Evolutionary conservation across 2,329 filamentous ascomycete species (phyloP).

Genomic region (Fusarium nanum): DNA sequence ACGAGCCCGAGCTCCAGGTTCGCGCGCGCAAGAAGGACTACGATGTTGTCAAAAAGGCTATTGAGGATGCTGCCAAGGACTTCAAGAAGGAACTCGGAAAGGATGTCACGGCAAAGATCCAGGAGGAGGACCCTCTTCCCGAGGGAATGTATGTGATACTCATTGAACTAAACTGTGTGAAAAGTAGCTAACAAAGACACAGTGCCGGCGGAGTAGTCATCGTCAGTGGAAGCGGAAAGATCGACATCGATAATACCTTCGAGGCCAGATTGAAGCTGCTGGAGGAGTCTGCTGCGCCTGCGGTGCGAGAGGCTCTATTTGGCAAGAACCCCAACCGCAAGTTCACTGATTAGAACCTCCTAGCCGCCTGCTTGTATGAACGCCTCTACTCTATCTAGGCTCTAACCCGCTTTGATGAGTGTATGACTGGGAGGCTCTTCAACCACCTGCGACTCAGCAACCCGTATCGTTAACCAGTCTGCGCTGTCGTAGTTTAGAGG

Average conservation of each 20-base stretch:
- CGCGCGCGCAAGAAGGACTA: slow-evolving; percentile 84
- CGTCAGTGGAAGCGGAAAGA: slow-evolving; percentile 87
- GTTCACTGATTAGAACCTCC: slow-evolving; percentile 81
- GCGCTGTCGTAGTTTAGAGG: slow-evolving; percentile 51
- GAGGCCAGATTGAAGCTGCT: slow-evolving; percentile 89
- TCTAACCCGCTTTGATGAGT: slow-evolving; percentile 29
- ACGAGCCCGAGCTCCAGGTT: slow-evolving; percentile 80
- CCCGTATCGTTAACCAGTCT: slow-evolving; percentile 45
- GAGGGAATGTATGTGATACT: slow-evolving; percentile 79
- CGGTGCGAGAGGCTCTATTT: slow-evolving; percentile 87
- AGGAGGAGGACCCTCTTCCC: slow-evolving; percentile 82
- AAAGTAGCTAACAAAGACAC: slow-evolving; percentile 41
- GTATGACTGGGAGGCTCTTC: slow-evolving; percentile 37
- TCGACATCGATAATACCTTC: slow-evolving; percentile 98
- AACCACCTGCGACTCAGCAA: slow-evolving; percentile 41
- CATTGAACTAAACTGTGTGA: background rate
- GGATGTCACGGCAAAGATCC: slow-evolving; percentile 76
- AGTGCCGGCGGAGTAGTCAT: slow-evolving; percentile 88
- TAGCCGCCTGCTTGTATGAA: slow-evolving; percentile 9
- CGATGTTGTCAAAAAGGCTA: slow-evolving; percentile 79
- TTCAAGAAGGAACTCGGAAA: slow-evolving; percentile 83
- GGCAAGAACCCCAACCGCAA: slow-evolving; percentile 95
- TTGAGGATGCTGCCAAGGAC: slow-evolving; percentile 79
- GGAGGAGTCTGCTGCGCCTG: slow-evolving; percentile 85
- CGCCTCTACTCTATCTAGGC: slow-evolving; percentile 29